phyloP scores from a whole-genome alignment of 148 eudicot genomes.

The Salicornia ramosissima region DNA sequence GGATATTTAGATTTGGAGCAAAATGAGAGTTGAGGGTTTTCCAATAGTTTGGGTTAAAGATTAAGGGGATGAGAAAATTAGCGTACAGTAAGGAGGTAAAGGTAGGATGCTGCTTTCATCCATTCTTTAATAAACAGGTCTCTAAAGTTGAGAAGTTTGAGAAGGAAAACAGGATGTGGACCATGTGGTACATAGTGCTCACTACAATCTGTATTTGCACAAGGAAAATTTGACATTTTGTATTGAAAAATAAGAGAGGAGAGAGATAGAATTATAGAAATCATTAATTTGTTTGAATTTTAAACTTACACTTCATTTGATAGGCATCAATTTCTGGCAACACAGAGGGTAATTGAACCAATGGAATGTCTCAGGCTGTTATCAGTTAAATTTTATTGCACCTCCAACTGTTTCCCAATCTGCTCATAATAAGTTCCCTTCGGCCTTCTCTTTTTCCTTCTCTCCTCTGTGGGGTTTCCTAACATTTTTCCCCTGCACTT shows the following conservation, averaged over 20 bases:
- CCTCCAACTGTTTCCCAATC: too few relatives aligned
- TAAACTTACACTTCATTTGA: too few relatives aligned
- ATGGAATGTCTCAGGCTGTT: too few relatives aligned
- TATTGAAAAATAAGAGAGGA: neutral
- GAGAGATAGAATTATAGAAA: too few relatives aligned
- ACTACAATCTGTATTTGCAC: neutral
- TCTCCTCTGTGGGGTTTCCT: too few relatives aligned
- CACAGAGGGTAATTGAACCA: too few relatives aligned
- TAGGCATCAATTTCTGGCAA: too few relatives aligned
- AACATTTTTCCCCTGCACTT: neutral
- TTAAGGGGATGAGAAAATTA: neutral
- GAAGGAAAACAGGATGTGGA: neutral
- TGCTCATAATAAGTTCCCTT: too few relatives aligned
- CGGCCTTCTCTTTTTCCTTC: too few relatives aligned
- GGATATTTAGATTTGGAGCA: neutral
- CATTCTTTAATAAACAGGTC: neutral
- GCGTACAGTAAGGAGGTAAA: neutral
- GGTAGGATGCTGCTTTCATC: neutral
- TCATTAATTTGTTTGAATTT: too few relatives aligned
- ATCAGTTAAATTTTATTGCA: too few relatives aligned
- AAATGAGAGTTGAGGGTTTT: neutral
- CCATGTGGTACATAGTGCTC: neutral
- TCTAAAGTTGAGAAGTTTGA: neutral
- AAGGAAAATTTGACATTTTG: too few relatives aligned
- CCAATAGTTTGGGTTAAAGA: neutral